phyloP scores from a whole-genome alignment of 2,329 filamentous ascomycete species.

The Didymella pomorum region DNA sequence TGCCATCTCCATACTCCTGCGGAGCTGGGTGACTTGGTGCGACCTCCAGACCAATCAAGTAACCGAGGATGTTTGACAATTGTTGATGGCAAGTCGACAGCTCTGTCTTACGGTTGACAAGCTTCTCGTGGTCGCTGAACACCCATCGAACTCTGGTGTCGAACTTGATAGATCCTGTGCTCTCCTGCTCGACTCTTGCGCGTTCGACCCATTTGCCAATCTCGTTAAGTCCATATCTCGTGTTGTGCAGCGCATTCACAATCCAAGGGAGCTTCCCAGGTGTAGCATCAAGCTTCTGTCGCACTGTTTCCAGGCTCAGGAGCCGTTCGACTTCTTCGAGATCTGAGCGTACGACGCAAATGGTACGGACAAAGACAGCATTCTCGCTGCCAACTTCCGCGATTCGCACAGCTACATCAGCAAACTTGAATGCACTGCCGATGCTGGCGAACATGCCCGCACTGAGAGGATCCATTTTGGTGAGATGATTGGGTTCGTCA shows the following conservation, averaged over 20 bases:
- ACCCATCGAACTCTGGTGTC: constrained; percentile 34
- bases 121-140: constrained; percentile 36
- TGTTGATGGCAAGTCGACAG: constrained; percentile 37
- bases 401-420: constrained; percentile 32
- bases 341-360: constrained; percentile 34
- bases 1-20: background rate
- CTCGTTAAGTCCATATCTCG: constrained; percentile 31
- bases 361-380: constrained; percentile 37
- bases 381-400: constrained; percentile 36
- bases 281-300: constrained; percentile 20
- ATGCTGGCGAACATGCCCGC: constrained; percentile 29
- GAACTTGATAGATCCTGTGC: constrained; percentile 28
- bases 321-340: constrained; percentile 34
- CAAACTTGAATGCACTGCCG: constrained; percentile 35
- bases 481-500: background rate
- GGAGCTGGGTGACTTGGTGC: background rate
- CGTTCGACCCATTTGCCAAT: constrained; percentile 39
- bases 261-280: constrained; percentile 35
- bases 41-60: constrained; percentile 30
- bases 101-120: constrained; percentile 32
- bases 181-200: constrained; percentile 27
- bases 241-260: constrained; percentile 27
- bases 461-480: constrained; percentile 27
- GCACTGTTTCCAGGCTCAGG: constrained; percentile 20
- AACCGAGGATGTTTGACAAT: constrained; percentile 33